A percentile compares a stretch with the other conserved stretches of the same genome.
Conservation (phyloP, 176 grass and related monocot species). For the Ananas comosus region DNA sequence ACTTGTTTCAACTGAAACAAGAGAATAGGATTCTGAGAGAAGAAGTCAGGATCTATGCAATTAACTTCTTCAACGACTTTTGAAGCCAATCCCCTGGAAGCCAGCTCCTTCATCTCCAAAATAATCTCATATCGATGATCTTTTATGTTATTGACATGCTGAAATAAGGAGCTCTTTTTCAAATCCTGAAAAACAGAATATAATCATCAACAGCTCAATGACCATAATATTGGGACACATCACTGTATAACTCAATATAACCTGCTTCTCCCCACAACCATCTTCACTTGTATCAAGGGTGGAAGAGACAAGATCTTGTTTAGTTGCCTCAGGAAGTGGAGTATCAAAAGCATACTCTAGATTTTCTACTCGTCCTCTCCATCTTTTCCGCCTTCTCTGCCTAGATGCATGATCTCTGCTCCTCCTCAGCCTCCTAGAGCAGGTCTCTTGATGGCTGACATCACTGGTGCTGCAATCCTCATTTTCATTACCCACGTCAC, state of each 20-base stretch:
- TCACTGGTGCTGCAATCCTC: constrained; percentile 82
- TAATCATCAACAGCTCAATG: constrained; percentile 12
- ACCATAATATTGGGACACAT: neutral
- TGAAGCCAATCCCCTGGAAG: constrained; percentile 67
- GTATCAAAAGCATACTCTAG: constrained; percentile 29
- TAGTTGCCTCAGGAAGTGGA: constrained; percentile 29
- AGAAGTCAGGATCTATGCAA: constrained; percentile 78
- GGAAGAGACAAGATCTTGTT: constrained; percentile 19
- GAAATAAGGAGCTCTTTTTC: constrained; percentile 15
- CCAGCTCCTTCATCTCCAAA: constrained; percentile 74
- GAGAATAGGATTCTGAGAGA: constrained; percentile 63
- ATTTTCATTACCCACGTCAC: constrained; percentile 40
- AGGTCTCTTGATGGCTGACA: constrained; percentile 54
- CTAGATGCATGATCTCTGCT: constrained; percentile 57
- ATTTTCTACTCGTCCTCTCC: constrained; percentile 72
- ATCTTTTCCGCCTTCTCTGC: constrained; percentile 72
- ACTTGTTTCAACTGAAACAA: constrained; percentile 99
- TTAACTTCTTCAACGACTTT: constrained; percentile 97
- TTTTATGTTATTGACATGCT: constrained; percentile 29
- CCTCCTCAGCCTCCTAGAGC: constrained; percentile 60
- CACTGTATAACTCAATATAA: constrained; percentile 30
- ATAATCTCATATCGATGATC: constrained; percentile 71
- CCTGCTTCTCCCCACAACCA: constrained; percentile 29
- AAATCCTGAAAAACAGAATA: constrained; percentile 31
- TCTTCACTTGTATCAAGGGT: constrained; percentile 26